These are phyloP conservation scores for Tilletia indica DNA, from an alignment of 1,284 basidiomycete genomes.

Conservation along the genomic window DNA sequence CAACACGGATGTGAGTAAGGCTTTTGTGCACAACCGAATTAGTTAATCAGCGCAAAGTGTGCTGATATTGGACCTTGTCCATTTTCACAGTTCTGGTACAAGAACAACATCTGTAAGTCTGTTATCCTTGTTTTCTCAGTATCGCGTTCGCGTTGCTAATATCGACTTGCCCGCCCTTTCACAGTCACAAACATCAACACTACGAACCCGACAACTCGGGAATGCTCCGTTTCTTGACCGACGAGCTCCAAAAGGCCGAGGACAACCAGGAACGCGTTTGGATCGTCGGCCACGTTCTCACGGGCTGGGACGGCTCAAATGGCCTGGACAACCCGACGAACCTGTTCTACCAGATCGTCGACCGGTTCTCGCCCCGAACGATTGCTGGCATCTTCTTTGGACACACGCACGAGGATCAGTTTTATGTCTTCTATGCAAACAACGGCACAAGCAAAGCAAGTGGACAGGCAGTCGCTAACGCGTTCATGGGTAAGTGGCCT, in stretches of 20 bases:
- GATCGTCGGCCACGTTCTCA: conserved; percentile 75
- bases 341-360: conserved; percentile 63
- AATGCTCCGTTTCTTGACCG: conserved; percentile 74
- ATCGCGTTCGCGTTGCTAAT: too few species aligned
- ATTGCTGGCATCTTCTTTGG: conserved; percentile 79
- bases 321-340: conserved; percentile 58
- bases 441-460: conserved; percentile 59
- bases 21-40: background rate
- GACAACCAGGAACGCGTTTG: conserved; percentile 61
- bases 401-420: conserved; percentile 77
- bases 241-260: conserved; percentile 66
- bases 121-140: background rate
- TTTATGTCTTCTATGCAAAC: conserved; percentile 75
- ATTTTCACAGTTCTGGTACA: conserved; percentile 56
- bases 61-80: background rate
- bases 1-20: conserved; percentile 65
- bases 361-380: conserved; percentile 73
- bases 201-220: conserved; percentile 69
- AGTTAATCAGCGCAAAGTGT: background rate
- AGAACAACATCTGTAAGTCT: conserved; percentile 9
- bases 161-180: conserved; percentile 59
- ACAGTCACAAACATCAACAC: conserved; percentile 71
- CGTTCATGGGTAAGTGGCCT: conserved; percentile 34
- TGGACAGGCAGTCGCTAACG: conserved; percentile 22
- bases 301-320: conserved; percentile 68